Evolutionary conservation across 306 rosid species (phyloP).

Genomic region (Cajanus cajan): DNA sequence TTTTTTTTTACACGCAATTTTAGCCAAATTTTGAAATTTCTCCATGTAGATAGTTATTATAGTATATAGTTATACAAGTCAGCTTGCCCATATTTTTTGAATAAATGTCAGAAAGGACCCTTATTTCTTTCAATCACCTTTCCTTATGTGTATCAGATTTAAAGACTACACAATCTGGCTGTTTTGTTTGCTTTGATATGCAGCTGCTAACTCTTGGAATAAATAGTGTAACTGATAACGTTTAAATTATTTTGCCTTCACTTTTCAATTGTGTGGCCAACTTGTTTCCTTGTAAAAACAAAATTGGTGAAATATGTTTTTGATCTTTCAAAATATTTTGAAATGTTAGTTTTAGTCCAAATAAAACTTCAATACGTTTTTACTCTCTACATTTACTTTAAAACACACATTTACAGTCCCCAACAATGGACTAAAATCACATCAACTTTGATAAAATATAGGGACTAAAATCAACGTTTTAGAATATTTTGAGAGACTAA

Average conservation of each 20-base stretch:
- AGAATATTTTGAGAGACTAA: too few relatives aligned
- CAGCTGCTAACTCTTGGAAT: not conserved
- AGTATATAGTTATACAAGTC: not conserved
- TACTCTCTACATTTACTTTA: too few relatives aligned
- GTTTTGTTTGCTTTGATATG: constrained; percentile 4
- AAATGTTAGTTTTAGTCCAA: too few relatives aligned
- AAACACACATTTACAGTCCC: too few relatives aligned
- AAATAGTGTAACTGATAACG: not conserved
- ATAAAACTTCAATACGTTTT: too few relatives aligned
- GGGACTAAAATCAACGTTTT: too few relatives aligned
- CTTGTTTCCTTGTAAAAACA: not conserved
- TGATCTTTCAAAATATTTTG: too few relatives aligned
- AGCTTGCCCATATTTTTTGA: not conserved
- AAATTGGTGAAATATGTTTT: too few relatives aligned
- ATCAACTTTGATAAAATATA: too few relatives aligned
- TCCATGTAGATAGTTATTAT: constrained; percentile 28
- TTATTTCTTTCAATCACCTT: not conserved
- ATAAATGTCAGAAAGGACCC: not conserved
- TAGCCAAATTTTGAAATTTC: not conserved
- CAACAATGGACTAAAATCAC: too few relatives aligned
- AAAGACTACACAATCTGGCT: not conserved
- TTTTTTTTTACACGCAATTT: constrained; percentile 3
- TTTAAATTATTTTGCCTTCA: not conserved
- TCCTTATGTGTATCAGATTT: constrained; percentile 2
- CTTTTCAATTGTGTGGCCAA: not conserved